A percentile compares a stretch with the other conserved stretches of the same genome.
phyloP scores from a whole-genome alignment of 2,329 filamentous ascomycete genomes.

The Teratosphaeria pseudoeucalypti region DNA sequence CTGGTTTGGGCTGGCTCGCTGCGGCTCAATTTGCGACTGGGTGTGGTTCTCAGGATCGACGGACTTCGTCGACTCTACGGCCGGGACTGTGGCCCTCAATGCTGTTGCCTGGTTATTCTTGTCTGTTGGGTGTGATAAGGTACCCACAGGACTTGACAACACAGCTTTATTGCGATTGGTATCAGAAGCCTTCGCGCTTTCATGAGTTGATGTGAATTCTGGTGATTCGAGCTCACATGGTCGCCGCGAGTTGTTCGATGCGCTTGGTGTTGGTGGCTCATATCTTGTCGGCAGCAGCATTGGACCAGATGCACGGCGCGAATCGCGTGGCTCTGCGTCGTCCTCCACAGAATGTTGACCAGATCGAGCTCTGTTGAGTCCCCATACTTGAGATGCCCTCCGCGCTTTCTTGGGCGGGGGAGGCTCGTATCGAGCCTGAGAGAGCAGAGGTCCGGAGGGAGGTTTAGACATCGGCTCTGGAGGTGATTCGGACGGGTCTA shows the following conservation, averaged over 20 bases:
- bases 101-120: not conserved
- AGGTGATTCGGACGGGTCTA: not conserved
- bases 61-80: not conserved
- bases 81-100: not conserved
- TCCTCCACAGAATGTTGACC: not conserved
- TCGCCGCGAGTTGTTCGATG: not conserved
- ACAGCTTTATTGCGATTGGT: not conserved
- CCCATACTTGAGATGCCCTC: not conserved
- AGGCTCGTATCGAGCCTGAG: not conserved
- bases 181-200: not conserved
- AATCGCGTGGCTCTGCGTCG: not conserved
- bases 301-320: not conserved
- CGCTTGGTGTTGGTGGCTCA: not conserved
- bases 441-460: not conserved
- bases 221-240: not conserved
- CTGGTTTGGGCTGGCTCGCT: not conserved
- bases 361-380: not conserved
- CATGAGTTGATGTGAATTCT: not conserved
- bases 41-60: not conserved
- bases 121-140: not conserved
- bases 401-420: not conserved
- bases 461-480: not conserved
- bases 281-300: not conserved
- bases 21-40: not conserved
- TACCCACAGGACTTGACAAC: not conserved